A percentile compares a stretch with the other conserved stretches of the same genome.
phyloP scores from a whole-genome alignment of 2,329 filamentous ascomycete genomes.

The Trichoderma guizhouense region DNA sequence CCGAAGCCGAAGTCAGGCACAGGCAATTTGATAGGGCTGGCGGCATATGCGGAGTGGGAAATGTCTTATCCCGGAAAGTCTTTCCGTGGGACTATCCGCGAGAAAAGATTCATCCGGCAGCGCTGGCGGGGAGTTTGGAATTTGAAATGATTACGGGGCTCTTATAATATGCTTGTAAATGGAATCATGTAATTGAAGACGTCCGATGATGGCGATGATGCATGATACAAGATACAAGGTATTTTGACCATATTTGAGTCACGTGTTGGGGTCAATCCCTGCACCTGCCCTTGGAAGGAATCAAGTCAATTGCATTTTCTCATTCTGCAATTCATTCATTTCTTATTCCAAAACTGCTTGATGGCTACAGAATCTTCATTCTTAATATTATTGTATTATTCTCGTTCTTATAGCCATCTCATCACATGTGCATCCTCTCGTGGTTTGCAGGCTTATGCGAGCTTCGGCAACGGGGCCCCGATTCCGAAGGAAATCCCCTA shows the following conservation, averaged over 20 bases:
- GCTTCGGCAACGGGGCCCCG: not conserved
- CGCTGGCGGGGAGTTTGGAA: not conserved
- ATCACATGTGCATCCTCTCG: not conserved
- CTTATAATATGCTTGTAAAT: not conserved
- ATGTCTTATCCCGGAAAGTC: constrained; percentile 6
- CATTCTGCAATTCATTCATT: not conserved
- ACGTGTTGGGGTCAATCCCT: not conserved
- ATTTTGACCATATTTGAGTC: not conserved
- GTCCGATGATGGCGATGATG: not conserved
- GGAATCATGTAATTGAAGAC: not conserved
- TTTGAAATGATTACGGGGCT: not conserved
- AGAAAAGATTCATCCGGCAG: constrained; percentile 10
- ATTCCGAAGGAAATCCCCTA: not conserved
- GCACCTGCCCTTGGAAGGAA: not conserved
- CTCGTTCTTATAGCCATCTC: not conserved
- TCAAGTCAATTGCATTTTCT: not conserved
- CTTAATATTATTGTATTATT: not conserved
- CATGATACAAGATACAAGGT: not conserved
- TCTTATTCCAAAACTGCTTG: too few relatives aligned
- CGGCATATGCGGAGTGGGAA: constrained; percentile 1
- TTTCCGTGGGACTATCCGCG: not conserved
- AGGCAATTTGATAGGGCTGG: not conserved
- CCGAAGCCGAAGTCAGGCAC: constrained; percentile 3
- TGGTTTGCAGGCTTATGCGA: not conserved
- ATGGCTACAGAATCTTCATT: not conserved